Evolutionary conservation across 202 grass and related monocot species (phyloP), one percentile per base, ranked within the genome.

Genomic region (Elaeis oleifera): DNA sequence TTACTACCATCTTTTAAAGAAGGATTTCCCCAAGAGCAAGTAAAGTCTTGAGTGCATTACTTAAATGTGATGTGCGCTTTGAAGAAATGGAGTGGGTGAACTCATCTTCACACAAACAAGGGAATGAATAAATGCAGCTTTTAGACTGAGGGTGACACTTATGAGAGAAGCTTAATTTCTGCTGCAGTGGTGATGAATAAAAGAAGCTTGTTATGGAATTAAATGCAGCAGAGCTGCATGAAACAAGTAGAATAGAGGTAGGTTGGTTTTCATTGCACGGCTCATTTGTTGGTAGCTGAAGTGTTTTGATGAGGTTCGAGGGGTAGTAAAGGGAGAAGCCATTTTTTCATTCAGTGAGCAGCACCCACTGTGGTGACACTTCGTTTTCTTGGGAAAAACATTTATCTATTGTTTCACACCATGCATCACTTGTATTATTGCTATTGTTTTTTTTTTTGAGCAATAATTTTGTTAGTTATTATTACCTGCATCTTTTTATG

Each of bases 281-380:
- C 61, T 24, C 48, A 25, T 6, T 64, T 67, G 7, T 54, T 53
- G 49, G 51, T 54, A 54, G 64, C 22, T 67, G 51, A 29, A 20
- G 26, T 29, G 50, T 24, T 50, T 64, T 64, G 44, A 64, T 64
- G 64, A 54, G 64, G 1, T 54, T 21, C 51, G 54, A 55, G 50
- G 16, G 23, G 51, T 26, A 55, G 64, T 67, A 54, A 67, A 54
- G 64, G 64, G 32, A 51, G 64, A 67, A 67, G 50, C 3, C n/a
- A 18, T 54, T 54, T 44, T 54, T 67, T 54, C 64, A 67, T 67
- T 67, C 29, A 67, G 27, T 67, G 64, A 67, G 54, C 64, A 29
- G 23, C 31, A 54, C 36, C 26, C 27, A 18, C 27, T 60, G 17
- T 18, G 23, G 27, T 36, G 15, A 28, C 58, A 19, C 14, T 16